phyloP scores from a whole-genome alignment of 2,329 filamentous ascomycete species.

The Cordyceps pruinosa region DNA sequence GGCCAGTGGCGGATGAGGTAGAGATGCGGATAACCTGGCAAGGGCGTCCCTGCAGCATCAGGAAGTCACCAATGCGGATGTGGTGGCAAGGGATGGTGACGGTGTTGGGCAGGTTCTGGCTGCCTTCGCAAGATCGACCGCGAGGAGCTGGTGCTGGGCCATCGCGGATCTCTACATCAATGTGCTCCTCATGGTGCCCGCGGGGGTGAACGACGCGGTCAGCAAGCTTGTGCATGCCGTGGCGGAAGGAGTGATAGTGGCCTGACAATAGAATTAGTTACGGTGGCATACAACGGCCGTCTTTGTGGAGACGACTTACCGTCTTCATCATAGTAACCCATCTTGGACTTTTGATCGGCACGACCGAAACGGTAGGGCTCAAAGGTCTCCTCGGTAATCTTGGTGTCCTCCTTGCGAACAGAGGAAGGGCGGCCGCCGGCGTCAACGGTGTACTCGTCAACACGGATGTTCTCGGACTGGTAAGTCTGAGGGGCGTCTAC shows the following conservation, averaged over 20 bases:
- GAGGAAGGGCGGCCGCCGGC: constrained; percentile 26
- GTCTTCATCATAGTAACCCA: constrained; percentile 60
- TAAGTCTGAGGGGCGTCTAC: constrained; percentile 24
- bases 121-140: constrained; percentile 23
- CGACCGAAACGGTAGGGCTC: constrained; percentile 41
- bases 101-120: constrained; percentile 59
- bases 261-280: constrained; percentile 29
- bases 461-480: constrained; percentile 21
- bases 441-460: constrained; percentile 35
- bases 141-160: constrained; percentile 25
- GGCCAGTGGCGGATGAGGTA: constrained; percentile 92
- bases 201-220: constrained; percentile 46
- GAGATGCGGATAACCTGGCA: constrained; percentile 99
- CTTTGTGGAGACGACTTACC: constrained; percentile 35
- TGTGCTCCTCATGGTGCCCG: constrained; percentile 42
- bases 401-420: constrained; percentile 48
- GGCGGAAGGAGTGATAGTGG: constrained; percentile 53
- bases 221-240: constrained; percentile 49
- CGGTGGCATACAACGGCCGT: not conserved
- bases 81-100: constrained; percentile 99
- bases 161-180: constrained; percentile 39
- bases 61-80: constrained; percentile 96
- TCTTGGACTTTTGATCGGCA: constrained; percentile 44
- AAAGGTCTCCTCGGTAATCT: constrained; percentile 60
- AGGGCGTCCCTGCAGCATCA: constrained; percentile 97